Evolutionary conservation across 2,329 filamentous ascomycete species (phyloP), one percentile per base, ranked within the genome.

Genomic region (Magnaporthiopsis incrustans): DNA sequence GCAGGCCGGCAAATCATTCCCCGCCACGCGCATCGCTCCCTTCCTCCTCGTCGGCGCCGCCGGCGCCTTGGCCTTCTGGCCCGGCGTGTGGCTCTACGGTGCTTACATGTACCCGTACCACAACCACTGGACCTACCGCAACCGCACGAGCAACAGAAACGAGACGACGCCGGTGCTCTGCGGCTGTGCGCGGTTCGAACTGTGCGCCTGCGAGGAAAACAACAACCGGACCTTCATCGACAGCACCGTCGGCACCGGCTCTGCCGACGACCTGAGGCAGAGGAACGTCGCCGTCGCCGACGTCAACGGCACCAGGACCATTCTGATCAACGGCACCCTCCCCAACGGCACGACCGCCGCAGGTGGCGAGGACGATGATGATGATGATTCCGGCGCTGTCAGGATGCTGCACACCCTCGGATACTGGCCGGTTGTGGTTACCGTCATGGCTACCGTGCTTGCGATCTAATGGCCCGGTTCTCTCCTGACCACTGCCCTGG

Each of bases 271-370:
- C 3, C 77, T 90, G 63, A 88, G 92, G 76, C 80, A 85, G 69
- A 80, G 79, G 0, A 68, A 91, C 2, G 81, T 91, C 64, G 82
- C 79, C 15, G 82, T 93, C 1, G 84, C 82, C 2, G 76, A 80
- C 63, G 81, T 89, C 66, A 87, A 90, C 64, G 85, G 85, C 61
- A 88, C 82, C 1, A 76, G 76, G 67, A 88, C 84, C 1, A 82
- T 95, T 53, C 78, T 90, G 35, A 77, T 94, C 72, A 92, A 92
- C 72, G 91, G 91, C n/a, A 90, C 88, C 0, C 77, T 94, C 4
- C 84, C 87, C 35, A 89, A 89, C 68, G 85, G 85, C 61, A 89
- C 87, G 0, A 87, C 85, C 0, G 79, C 81, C 0, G 66, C 77
- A 4, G 79, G 78, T 15, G 81, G 78, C 32, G 76, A 73, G 18